phyloP scores from a whole-genome alignment of 2,329 filamentous ascomycete genomes.

The Pseudogymnoascus sp. region DNA sequence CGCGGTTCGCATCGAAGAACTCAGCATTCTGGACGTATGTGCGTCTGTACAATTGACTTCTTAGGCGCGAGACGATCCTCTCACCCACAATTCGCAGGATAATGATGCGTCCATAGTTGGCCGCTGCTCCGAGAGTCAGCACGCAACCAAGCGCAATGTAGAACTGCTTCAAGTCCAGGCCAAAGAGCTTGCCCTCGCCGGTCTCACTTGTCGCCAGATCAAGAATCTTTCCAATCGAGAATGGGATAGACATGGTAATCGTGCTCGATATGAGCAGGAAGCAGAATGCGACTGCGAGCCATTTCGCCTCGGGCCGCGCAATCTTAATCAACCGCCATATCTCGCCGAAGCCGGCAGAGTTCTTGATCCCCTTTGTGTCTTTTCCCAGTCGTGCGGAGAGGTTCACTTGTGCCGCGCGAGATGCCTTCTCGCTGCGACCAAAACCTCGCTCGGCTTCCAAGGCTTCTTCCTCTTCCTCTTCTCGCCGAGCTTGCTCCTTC shows the following conservation, averaged over 20 bases:
- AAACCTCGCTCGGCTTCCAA: constrained; percentile 54
- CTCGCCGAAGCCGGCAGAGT: constrained; percentile 59
- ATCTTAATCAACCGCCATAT: constrained; percentile 84
- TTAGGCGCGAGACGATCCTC: constrained; percentile 80
- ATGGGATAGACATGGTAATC: constrained; percentile 93
- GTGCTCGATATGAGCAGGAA: constrained; percentile 83
- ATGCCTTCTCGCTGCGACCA: constrained; percentile 70
- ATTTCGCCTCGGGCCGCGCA: constrained; percentile 72
- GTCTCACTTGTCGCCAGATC: constrained; percentile 76
- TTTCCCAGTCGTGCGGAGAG: constrained; percentile 80
- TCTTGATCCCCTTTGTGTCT: constrained; percentile 52
- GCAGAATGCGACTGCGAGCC: constrained; percentile 69
- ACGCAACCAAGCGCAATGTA: constrained; percentile 71
- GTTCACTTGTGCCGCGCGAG: constrained; percentile 81
- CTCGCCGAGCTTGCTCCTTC: constrained; percentile 29
- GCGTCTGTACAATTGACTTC: constrained; percentile 80
- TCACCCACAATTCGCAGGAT: constrained; percentile 91
- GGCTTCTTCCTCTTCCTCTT: constrained; percentile 33
- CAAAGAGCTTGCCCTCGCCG: constrained; percentile 64
- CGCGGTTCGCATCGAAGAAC: constrained; percentile 96
- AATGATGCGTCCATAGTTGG: constrained; percentile 91
- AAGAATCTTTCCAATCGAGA: constrained; percentile 91
- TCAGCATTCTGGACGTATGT: constrained; percentile 97
- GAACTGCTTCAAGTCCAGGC: constrained; percentile 77
- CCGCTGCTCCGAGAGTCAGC: constrained; percentile 72